A percentile compares a stretch with the other conserved stretches of the same genome.
These are phyloP conservation scores for Takakia lepidozioides DNA, from an alignment of 225 moss, liverwort and hornwort genomes.

Conservation along the genomic window DNA sequence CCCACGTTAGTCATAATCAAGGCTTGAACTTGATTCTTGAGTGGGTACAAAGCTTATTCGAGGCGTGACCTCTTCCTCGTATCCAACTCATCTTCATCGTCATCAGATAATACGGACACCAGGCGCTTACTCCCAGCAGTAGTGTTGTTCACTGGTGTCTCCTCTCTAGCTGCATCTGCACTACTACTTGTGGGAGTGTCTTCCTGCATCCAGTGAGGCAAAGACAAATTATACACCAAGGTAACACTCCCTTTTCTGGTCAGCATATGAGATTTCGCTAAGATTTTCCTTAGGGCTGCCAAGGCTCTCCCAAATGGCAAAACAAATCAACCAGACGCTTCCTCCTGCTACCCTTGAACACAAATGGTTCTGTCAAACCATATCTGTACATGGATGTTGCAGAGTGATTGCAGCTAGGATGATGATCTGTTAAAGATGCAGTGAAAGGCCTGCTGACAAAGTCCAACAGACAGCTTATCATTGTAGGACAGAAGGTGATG, in stretches of 20 bases:
- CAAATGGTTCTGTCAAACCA: slow-evolving; percentile 4
- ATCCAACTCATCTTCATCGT: slow-evolving; percentile 25
- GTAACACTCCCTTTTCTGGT: background rate
- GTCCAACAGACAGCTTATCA: too few relatives aligned
- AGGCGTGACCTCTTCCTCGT: slow-evolving; percentile 15
- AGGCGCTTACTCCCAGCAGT: slow-evolving; percentile 24
- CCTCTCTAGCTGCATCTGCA: too few relatives aligned
- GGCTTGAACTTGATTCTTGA: too few relatives aligned
- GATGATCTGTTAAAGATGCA: too few relatives aligned
- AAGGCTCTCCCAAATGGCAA: background rate
- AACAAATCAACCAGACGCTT: background rate
- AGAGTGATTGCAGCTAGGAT: too few relatives aligned
- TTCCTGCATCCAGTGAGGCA: too few relatives aligned
- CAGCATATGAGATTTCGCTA: background rate
- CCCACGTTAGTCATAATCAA: too few relatives aligned
- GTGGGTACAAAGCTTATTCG: slow-evolving; percentile 19
- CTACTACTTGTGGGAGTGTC: slow-evolving; percentile 22
- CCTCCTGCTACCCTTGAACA: background rate
- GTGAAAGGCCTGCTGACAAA: too few relatives aligned
- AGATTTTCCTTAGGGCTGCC: background rate
- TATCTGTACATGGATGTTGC: too few relatives aligned
- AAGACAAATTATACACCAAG: too few relatives aligned
- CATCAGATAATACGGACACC: slow-evolving; percentile 22
- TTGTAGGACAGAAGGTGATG: too few relatives aligned
- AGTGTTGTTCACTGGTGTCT: slow-evolving; percentile 1